Evolutionary conservation across 1,139 yeast genomes (phyloP).

Genomic region (Candida dubliniensis): DNA sequence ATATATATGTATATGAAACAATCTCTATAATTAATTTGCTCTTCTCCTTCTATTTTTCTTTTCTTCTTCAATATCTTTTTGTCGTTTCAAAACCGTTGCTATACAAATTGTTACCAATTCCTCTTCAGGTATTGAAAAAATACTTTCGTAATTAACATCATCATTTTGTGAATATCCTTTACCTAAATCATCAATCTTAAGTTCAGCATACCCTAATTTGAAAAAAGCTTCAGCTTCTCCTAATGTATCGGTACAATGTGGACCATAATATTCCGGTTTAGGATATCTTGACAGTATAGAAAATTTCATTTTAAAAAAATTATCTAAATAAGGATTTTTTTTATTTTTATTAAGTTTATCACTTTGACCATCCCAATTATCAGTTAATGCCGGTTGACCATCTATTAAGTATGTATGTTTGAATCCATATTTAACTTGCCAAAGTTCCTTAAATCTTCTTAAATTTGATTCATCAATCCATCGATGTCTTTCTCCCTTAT

Average conservation of each 20-base stretch:
- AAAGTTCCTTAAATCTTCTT: slow-evolving; percentile 5
- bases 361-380: slow-evolving; percentile 15
- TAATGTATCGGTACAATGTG: slow-evolving; percentile 5
- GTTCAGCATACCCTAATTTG: slow-evolving; percentile 13
- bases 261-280: slow-evolving; percentile 14
- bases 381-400: slow-evolving; percentile 12
- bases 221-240: slow-evolving; percentile 13
- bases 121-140: slow-evolving; percentile 13
- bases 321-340: slow-evolving; percentile 11
- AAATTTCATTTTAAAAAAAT: slow-evolving; percentile 7
- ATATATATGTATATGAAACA: background rate
- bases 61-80: slow-evolving; percentile 19
- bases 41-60: slow-evolving; percentile 3
- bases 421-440: slow-evolving; percentile 13
- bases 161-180: background rate
- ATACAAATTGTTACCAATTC: slow-evolving; percentile 17
- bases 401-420: slow-evolving; percentile 9
- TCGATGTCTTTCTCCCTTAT: slow-evolving; percentile 12
- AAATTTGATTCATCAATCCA: slow-evolving; percentile 14
- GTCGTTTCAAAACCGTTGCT: slow-evolving; percentile 15
- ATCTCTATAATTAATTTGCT: background rate
- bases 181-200: slow-evolving; percentile 11
- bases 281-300: slow-evolving; percentile 8
- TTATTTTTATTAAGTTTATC: slow-evolving; percentile 11
- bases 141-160: slow-evolving; percentile 12